Percentiles rank a stretch among this genome's conserved stretches.
These are phyloP conservation scores for Candida hungchunana DNA, from an alignment of 805 yeast genomes.

Conservation along the genomic window DNA sequence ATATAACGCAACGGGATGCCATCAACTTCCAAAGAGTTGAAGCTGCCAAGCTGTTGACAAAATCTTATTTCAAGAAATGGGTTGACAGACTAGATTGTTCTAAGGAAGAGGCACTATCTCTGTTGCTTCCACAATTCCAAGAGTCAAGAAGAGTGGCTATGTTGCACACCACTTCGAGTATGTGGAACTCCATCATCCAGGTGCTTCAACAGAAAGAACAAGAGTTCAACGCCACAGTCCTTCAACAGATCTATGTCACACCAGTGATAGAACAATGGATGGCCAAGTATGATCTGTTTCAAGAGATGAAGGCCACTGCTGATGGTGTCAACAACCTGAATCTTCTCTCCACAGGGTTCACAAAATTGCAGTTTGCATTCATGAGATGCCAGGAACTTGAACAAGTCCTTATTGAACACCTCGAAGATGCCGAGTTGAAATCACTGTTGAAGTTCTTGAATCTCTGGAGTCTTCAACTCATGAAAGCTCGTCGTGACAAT, in stretches of 20 bases:
- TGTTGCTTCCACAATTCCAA: conserved; percentile 2
- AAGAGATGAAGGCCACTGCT: conserved; percentile 20
- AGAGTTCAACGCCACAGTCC: conserved; percentile 6
- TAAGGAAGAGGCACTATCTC: conserved; percentile 3
- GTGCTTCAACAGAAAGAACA: conserved; percentile 7
- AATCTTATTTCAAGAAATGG: conserved; percentile 12
- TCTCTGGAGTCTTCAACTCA: conserved; percentile 30
- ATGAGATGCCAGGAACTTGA: conserved; percentile 18
- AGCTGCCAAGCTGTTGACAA: not conserved
- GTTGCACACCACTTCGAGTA: not conserved
- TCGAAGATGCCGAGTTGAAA: conserved; percentile 24
- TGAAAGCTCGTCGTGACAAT: conserved; percentile 32
- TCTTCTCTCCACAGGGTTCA: conserved; percentile 23
- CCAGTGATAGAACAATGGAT: conserved; percentile 18
- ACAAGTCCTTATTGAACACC: conserved; percentile 13
- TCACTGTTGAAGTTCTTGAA: conserved; percentile 26
- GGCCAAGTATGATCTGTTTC: conserved; percentile 5
- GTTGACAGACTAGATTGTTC: conserved; percentile 2
- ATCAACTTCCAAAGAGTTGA: conserved; percentile 3
- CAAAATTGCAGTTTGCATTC: conserved; percentile 21
- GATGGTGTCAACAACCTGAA: conserved; percentile 24
- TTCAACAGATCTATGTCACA: not conserved
- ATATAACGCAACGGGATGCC: conserved; percentile 2
- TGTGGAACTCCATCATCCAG: conserved; percentile 14
- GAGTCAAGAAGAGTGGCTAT: no score